Evolutionary conservation across 139 green algal species (phyloP), one percentile per base, ranked within the genome.

Genomic region (Chlamydomonas eustigma): DNA sequence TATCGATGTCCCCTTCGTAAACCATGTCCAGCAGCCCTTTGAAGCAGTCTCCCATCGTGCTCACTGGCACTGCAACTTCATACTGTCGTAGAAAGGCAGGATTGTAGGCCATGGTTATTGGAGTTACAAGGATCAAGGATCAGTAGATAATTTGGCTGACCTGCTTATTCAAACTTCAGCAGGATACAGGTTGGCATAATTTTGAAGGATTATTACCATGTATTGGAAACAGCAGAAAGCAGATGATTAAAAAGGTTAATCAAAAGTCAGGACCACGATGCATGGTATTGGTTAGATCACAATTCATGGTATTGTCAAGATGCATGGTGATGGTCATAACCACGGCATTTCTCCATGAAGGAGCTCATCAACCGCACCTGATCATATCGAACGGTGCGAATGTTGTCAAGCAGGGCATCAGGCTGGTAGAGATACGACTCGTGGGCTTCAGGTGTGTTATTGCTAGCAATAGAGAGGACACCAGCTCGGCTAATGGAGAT

Each of bases 11-110:
- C 1, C 67, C 75, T 2, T 76, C 71, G 69, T 90, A 88, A 37
- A 86, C 75, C 31, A 84, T 30, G 32, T 86, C 69, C 50, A 90
- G 58, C 37, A 90, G 70, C 50, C 74, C 81, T 28, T 64, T 24
- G 71, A 84, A 78, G 78, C 86, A 91, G 64, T 82, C 75, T 30
- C 67, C 81, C 77, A 87, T 84, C 8, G 35, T 76, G 35, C 68
- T 37, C 1, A 87, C 39, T 0, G 86, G 86, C 0, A 91, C 51
- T 24, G 86, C 76, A n/a, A 84, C 83, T 76, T 89, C 79, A 50
- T 83, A 83, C 76, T 83, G 77, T 39, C 37, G 33, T 33, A 69
- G 24, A 69, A 69, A n/a, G 33, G 33, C 31, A 8, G 18, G 18
- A 58, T 18, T 24, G 50, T 24, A 63, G 18, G 50, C 24, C n/a